Base-by-base conservation (phyloP, 805 yeast species). In the Metschnikowia shivogae region DNA sequence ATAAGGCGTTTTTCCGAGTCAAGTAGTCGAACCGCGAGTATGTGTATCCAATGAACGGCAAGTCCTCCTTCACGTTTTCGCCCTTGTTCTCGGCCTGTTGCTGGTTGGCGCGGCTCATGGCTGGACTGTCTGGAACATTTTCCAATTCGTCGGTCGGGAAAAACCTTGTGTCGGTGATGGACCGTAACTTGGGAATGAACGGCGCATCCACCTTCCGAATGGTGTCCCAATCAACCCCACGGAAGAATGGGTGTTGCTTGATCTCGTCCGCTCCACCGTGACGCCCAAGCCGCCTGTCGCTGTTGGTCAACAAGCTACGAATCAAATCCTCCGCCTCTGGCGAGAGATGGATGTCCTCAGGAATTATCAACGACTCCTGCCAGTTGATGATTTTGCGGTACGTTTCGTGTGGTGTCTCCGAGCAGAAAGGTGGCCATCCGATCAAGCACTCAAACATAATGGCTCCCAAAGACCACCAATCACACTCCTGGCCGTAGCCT, bases 81-180 rank as follows among this genome's bases (percentile, higher is more conserved):
- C 53, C 53, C 32, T 74, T 72, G 57, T 72, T 72, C 45, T 68
- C 73, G 47, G 80, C 86, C 53, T 82, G 74, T 60, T 78, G 84
- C 56, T 77, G 77, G 55, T 83, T 84, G 27, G 89, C 89, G 45
- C 66, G 64, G 45, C 61, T 63, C 49, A 67, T 58, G 4, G 73
- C 60, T 10, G 96, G 96, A 37, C 88, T 81, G 58, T 90, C 97
- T 2, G 98, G 96, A 42, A 92, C 89, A 58, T 87, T 88, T 64
- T 92, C 97, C 58, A 92, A 73, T 61, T 92, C 99, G 63, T 92
- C 98, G 1, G 96, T 89, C 34, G 99, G 98, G 89, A 93, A 93
- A 73, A 92, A 92, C 56, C 97, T 77, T 0, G 99, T 93, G 64
- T 93, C 99, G 5, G 98, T 92, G 49, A 92, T 85, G 10, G 95